Percentiles rank a stretch among this genome's conserved stretches.
Evolutionary conservation across 2,329 filamentous ascomycete species (phyloP).

Genomic region (Apiospora marii): DNA sequence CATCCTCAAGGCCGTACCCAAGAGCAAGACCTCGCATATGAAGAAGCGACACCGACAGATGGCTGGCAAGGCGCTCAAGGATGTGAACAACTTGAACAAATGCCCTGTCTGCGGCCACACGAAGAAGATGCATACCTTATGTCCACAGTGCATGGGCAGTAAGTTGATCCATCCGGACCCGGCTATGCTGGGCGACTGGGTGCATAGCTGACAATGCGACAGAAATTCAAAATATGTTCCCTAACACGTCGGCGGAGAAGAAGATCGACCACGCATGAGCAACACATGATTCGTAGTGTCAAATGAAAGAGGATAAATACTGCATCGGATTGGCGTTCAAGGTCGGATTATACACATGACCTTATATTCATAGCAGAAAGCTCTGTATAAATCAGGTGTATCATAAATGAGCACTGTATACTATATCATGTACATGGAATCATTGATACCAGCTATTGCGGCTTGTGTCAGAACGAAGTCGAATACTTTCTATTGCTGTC

Average conservation of each 20-base stretch:
- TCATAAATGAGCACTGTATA: slow-evolving; percentile 2
- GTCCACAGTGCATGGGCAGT: slow-evolving; percentile 87
- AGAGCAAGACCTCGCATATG: slow-evolving; percentile 98
- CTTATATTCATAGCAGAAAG: slow-evolving; percentile 6
- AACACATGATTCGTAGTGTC: background rate
- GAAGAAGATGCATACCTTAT: slow-evolving; percentile 90
- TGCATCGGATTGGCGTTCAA: slow-evolving; percentile 35
- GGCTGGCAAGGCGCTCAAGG: slow-evolving; percentile 94
- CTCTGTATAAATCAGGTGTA: slow-evolving; percentile 10
- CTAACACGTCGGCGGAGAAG: slow-evolving; percentile 39
- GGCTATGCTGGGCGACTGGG: background rate
- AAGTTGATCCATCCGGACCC: slow-evolving; percentile 45
- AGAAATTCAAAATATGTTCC: slow-evolving; percentile 58
- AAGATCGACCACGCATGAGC: slow-evolving; percentile 23
- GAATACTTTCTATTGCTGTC: background rate
- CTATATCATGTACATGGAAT: slow-evolving; percentile 16
- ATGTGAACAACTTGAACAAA: slow-evolving; percentile 85
- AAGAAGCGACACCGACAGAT: slow-evolving; percentile 93
- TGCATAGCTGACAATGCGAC: background rate
- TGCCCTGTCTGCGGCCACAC: slow-evolving; percentile 88
- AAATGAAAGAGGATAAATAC: slow-evolving; percentile 25
- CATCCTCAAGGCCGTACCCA: slow-evolving; percentile 89
- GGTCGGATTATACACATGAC: slow-evolving; percentile 19
- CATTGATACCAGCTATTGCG: background rate
- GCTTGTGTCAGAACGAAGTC: background rate